Conservation (phyloP, 2,329 filamentous ascomycete genomes). For the Calonectria hawksworthii region DNA sequence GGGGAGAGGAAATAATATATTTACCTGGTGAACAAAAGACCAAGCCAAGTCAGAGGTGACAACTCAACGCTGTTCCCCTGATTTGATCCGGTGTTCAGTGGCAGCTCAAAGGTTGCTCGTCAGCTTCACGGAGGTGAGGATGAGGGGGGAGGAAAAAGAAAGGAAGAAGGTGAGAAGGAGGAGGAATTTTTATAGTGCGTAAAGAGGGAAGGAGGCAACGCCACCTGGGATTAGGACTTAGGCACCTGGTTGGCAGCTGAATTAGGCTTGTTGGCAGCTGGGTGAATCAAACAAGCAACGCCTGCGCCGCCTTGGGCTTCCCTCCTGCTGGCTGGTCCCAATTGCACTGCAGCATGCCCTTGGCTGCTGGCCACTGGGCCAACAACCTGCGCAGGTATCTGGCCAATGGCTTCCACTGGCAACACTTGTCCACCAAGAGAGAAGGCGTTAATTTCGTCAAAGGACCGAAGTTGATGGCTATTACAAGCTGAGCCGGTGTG, state of each 20-base stretch:
- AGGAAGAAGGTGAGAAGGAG: slow-evolving; percentile 9
- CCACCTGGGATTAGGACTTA: neutral
- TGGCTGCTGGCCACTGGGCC: neutral
- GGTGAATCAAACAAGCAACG: neutral
- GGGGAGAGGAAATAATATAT: neutral
- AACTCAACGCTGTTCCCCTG: slow-evolving; percentile 35
- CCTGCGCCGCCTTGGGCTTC: neutral
- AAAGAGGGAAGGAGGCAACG: neutral
- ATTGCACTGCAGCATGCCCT: neutral
- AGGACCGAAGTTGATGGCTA: neutral
- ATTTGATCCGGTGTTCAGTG: neutral
- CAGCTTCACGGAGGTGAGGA: slow-evolving; percentile 4
- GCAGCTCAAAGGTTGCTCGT: slow-evolving; percentile 10
- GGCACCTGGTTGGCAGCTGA: neutral
- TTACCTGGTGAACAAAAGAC: slow-evolving; percentile 23
- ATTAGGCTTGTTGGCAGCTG: neutral
- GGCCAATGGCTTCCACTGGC: neutral
- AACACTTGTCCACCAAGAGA: neutral
- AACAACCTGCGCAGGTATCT: neutral
- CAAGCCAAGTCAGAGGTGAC: slow-evolving; percentile 20
- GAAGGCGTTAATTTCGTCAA: neutral
- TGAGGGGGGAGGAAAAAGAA: slow-evolving; percentile 21
- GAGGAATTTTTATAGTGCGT: slow-evolving; percentile 5
- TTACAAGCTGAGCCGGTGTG: neutral
- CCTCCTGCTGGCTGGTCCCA: neutral